phyloP scores from a whole-genome alignment of 441 rosid species.

The Mallotus repandus region DNA sequence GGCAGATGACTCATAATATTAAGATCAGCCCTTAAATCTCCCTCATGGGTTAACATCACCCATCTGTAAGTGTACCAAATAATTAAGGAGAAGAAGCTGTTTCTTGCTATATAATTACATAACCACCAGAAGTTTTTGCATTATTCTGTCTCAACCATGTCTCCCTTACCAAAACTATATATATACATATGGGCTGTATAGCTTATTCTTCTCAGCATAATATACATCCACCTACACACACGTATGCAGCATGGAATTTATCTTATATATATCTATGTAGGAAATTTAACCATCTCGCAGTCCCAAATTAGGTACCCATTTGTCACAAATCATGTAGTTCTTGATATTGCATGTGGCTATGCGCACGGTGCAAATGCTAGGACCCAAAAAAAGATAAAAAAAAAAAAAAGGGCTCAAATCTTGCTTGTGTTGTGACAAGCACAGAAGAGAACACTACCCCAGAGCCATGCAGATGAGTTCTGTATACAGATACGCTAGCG shows the following conservation, averaged over 20 bases:
- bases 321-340: background rate
- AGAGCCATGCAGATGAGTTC: background rate
- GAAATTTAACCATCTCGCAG: background rate
- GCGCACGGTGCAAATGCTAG: too few species aligned
- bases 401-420: too few species aligned
- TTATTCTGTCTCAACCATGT: conserved; percentile 27
- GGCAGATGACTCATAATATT: background rate
- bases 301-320: background rate
- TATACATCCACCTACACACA: background rate
- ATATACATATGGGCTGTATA: background rate
- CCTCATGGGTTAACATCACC: conserved; percentile 18
- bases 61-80: background rate
- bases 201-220: too few species aligned
- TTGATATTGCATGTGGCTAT: background rate
- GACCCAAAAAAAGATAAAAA: too few species aligned
- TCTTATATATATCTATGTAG: too few species aligned
- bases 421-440: background rate
- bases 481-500: background rate
- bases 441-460: background rate
- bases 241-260: too few species aligned
- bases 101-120: conserved; percentile 13
- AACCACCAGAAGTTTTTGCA: conserved; percentile 21
- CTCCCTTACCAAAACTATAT: conserved; percentile 1
- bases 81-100: conserved; percentile 14
- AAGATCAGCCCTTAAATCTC: conserved; percentile 8